A percentile compares a stretch with the other conserved stretches of the same genome.
These are phyloP conservation scores for Mycosphaerelloides madeirae DNA, from an alignment of 2,329 filamentous ascomycete genomes.

Conservation along the genomic window DNA sequence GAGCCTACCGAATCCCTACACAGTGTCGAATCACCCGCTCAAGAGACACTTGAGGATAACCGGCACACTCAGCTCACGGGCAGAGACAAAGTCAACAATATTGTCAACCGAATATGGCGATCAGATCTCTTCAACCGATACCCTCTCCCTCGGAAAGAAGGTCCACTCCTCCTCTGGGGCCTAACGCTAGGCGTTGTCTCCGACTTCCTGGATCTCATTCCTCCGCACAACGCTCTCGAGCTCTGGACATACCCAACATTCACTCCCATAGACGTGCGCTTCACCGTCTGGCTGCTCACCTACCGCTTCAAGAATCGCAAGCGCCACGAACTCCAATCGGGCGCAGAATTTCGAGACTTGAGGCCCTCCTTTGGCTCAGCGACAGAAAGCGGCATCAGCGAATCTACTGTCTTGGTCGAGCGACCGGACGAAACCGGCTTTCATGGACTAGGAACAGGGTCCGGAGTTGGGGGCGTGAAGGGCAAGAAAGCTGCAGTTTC, in stretches of 20 bases:
- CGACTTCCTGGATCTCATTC: slow-evolving; percentile 63
- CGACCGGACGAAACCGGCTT: slow-evolving; percentile 43
- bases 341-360: slow-evolving; percentile 21
- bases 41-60: slow-evolving; percentile 24
- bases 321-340: slow-evolving; percentile 31
- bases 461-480: slow-evolving; percentile 28
- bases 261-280: slow-evolving; percentile 56
- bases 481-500: slow-evolving; percentile 42
- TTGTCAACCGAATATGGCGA: slow-evolving; percentile 17
- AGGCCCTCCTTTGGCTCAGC: slow-evolving; percentile 26
- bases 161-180: slow-evolving; percentile 61
- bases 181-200: slow-evolving; percentile 62
- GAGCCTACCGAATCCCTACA: slow-evolving; percentile 58
- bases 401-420: slow-evolving; percentile 14
- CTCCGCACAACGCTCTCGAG: slow-evolving; percentile 57
- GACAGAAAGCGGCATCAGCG: slow-evolving; percentile 18
- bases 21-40: slow-evolving; percentile 42
- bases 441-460: slow-evolving; percentile 43
- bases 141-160: slow-evolving; percentile 33
- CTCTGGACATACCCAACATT: slow-evolving; percentile 67
- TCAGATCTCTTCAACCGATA: slow-evolving; percentile 28
- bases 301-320: slow-evolving; percentile 54
- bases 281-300: slow-evolving; percentile 57
- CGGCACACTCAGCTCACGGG: slow-evolving; percentile 18
- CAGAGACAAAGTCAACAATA: slow-evolving; percentile 11